phyloP scores from a whole-genome alignment of 108 stramenopile genomes.

The Mediolabrus comicus region DNA sequence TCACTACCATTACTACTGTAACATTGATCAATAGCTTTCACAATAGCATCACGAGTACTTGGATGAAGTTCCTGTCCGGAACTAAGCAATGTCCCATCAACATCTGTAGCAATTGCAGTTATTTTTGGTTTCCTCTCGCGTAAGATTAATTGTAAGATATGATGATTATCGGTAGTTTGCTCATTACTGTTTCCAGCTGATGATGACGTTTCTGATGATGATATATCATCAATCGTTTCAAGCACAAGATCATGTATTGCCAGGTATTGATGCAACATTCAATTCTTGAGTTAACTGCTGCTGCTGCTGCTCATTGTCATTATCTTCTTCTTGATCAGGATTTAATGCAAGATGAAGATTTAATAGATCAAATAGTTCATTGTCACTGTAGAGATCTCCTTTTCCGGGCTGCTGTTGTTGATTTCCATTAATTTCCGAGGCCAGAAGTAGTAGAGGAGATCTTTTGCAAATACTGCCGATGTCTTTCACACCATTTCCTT shows the following conservation, averaged over 20 bases:
- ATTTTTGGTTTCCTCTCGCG: conserved; percentile 29
- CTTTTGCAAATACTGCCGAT: no score
- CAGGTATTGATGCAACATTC: conserved; percentile 21
- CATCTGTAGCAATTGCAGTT: conserved; percentile 83
- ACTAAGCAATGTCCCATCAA: conserved; percentile 84
- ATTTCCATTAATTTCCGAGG: no score
- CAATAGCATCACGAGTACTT: conserved; percentile 52
- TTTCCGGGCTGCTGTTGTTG: conserved; percentile 42
- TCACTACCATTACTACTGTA: background rate
- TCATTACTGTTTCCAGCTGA: conserved; percentile 1
- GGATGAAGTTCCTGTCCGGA: conserved; percentile 70
- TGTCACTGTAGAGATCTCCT: conserved; percentile 62
- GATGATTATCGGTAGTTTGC: conserved; percentile 11
- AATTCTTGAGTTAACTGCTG: background rate
- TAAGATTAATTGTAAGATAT: conserved; percentile 16
- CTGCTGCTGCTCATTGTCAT: background rate
- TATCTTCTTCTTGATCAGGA: conserved; percentile 12
- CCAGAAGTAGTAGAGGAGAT: no score
- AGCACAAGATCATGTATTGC: conserved; percentile 69
- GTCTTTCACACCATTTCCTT: no score
- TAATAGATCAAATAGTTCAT: conserved; percentile 65
- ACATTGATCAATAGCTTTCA: conserved; percentile 48
- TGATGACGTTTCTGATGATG: conserved; percentile 3
- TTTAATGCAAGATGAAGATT: conserved; percentile 53
- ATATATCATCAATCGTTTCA: conserved; percentile 47